Base-by-base conservation (phyloP, 306 rosid genomes). In the Sicyos baderoa region DNA sequence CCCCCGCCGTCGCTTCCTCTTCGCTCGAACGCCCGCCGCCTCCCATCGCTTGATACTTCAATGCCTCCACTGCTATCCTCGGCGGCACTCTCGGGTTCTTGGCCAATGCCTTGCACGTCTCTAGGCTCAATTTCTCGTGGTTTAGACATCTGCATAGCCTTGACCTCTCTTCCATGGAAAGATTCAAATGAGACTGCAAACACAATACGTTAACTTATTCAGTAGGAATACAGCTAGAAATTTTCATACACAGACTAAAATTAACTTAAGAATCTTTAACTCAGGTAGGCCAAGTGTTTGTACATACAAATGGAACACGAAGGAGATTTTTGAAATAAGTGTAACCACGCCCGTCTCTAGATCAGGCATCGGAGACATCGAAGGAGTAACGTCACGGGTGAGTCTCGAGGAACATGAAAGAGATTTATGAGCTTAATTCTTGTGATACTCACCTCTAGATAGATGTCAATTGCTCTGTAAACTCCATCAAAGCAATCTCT, bases 61-160 rank as follows among this genome's bases (percentile, higher is more conserved):
- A 15, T 10, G 97, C 97, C 25, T 85, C 75, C 70, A 91, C 75
- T 5, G 97, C 82, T 35, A 83, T 59, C 74, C 77, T 78, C 29
- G 97, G 95, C 56, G 95, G 93, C 79, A 86, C 86, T 83, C 81
- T 86, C 0, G 84, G 97, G 60, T 83, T 91, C 75, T 88, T 88
- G 18, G 97, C 92, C 3, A 91, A 84, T 50, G 86, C 89, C 37
- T 85, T 90, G 37, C 87, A 83, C n/a, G 69, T 77, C 75, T 80
- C 90, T 27, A 88, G 75, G 70, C 87, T 82, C 52, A 90, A 83
- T 79, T 88, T 91, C 37, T 79, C 74, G 56, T 84, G 87, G 45
- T 88, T 83, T 16, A 91, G 72, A 76, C 95, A 84, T 83, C 88
- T 74, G 45, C 97, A 88, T 72, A 91, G 51, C 71, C 78, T 88